These are phyloP conservation scores for Phylloporus sp. DNA, from an alignment of 768 basidiomycete genomes.

Conservation along the genomic window DNA sequence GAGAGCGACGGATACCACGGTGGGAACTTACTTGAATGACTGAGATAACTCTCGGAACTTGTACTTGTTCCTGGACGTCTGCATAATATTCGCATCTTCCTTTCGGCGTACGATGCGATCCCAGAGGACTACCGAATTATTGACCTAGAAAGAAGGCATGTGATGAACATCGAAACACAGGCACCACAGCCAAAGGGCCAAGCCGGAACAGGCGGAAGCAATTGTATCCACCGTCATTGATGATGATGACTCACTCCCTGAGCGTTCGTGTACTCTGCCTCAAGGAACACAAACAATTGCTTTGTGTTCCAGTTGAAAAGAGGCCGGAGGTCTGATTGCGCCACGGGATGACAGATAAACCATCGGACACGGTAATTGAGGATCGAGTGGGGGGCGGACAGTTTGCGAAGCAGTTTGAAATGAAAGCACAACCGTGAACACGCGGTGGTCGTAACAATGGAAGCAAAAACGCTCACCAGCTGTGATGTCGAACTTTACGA, in stretches of 20 bases:
- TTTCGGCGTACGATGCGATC: constrained; percentile 84
- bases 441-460: constrained; percentile 22
- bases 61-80: constrained; percentile 69
- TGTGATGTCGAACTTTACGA: constrained; percentile 74
- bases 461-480: constrained; percentile 54
- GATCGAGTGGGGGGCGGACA: constrained; percentile 8
- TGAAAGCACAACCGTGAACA: constrained; percentile 27
- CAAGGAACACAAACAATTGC: constrained; percentile 82
- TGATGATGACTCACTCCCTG: constrained; percentile 54
- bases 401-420: constrained; percentile 15
- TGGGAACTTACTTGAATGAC: constrained; percentile 63
- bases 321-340: constrained; percentile 61
- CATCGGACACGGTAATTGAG: constrained; percentile 15
- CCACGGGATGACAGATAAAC: neutral
- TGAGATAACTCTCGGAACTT: constrained; percentile 68
- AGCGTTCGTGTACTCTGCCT: constrained; percentile 73
- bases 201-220: constrained; percentile 7
- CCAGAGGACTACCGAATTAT: constrained; percentile 85
- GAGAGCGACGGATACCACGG: neutral
- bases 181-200: constrained; percentile 21
- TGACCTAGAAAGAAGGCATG: constrained; percentile 38
- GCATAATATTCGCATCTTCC: constrained; percentile 59
- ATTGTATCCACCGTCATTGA: neutral
- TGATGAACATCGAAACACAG: constrained; percentile 7
- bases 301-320: constrained; percentile 98